Percentiles rank a stretch among this genome's conserved stretches.
Conservation (phyloP, 1,284 basidiomycete species). For the Trametes polyzona region DNA sequence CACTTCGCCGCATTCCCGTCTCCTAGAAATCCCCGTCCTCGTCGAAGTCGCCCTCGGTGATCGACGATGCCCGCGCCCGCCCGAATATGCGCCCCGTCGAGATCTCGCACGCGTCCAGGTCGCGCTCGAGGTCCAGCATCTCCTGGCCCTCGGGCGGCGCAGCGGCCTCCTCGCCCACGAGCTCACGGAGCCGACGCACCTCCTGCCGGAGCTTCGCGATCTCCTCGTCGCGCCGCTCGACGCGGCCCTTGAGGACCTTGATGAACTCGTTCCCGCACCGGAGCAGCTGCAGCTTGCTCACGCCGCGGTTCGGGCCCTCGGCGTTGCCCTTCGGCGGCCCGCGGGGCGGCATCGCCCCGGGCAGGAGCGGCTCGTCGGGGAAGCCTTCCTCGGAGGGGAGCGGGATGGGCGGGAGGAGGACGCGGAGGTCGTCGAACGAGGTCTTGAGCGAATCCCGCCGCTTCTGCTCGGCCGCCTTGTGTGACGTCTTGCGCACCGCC, state of each 20-base stretch:
- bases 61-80: constrained; percentile 19
- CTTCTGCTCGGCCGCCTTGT: constrained; percentile 98
- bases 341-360: constrained; percentile 84
- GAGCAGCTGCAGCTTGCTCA: constrained; percentile 92
- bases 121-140: constrained; percentile 36
- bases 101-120: constrained; percentile 38
- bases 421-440: constrained; percentile 93
- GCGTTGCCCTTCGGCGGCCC: constrained; percentile 84
- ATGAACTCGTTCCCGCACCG: constrained; percentile 65
- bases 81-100: constrained; percentile 24
- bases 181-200: constrained; percentile 61
- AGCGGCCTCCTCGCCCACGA: constrained; percentile 31
- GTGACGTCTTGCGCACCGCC: constrained; percentile 81
- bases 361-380: constrained; percentile 67
- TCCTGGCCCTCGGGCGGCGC: constrained; percentile 29
- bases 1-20: too few species aligned
- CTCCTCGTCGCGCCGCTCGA: constrained; percentile 85
- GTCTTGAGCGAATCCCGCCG: constrained; percentile 94
- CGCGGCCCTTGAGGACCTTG: constrained; percentile 66
- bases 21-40: constrained; percentile 30
- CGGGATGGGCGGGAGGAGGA: constrained; percentile 87
- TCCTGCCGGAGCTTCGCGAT: constrained; percentile 74
- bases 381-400: constrained; percentile 71
- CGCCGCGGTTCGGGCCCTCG: constrained; percentile 92
- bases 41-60: constrained; percentile 37